Conservation (phyloP, 768 basidiomycete species). For the Coprinopsis marcescibilis region DNA sequence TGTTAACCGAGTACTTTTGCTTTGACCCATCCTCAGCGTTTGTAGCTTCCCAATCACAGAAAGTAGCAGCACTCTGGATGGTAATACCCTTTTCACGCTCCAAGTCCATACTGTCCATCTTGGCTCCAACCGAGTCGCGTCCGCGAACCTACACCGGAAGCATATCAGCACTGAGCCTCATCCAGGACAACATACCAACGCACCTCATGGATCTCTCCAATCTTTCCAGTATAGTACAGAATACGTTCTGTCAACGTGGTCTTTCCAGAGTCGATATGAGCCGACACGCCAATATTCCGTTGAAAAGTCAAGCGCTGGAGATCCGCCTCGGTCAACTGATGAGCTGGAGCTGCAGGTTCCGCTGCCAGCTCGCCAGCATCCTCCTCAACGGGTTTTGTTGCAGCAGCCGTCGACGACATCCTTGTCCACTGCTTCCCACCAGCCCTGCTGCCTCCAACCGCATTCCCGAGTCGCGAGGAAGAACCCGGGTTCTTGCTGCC, state of each 20-base stretch:
- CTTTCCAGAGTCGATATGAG: conserved; percentile 96
- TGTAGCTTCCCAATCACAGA: conserved; percentile 89
- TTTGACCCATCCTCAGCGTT: conserved; percentile 53
- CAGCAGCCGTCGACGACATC: conserved; percentile 39
- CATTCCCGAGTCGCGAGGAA: background rate
- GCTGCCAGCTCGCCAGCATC: conserved; percentile 15
- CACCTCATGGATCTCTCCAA: conserved; percentile 95
- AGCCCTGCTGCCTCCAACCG: background rate
- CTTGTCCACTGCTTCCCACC: background rate
- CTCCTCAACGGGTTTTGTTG: conserved; percentile 34
- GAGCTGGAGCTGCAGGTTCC: conserved; percentile 21
- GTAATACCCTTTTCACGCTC: conserved; percentile 99
- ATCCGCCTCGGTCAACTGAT: conserved; percentile 62
- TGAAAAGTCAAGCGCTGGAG: conserved; percentile 60
- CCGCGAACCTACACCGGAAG: conserved; percentile 69
- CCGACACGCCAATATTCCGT: conserved; percentile 94
- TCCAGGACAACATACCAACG: conserved; percentile 22
- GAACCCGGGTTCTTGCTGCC: background rate
- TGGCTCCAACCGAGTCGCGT: conserved; percentile 92
- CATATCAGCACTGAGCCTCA: conserved; percentile 7
- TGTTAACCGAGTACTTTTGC: conserved; percentile 90
- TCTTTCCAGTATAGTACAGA: conserved; percentile 93
- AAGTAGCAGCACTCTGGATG: conserved; percentile 97
- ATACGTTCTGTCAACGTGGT: conserved; percentile 96
- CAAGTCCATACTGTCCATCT: conserved; percentile 99